Percentiles rank a stretch among this genome's conserved stretches.
Evolutionary conservation across 2,329 filamentous ascomycete genomes (phyloP).

Genomic region (Chaetomiaceae sp.): DNA sequence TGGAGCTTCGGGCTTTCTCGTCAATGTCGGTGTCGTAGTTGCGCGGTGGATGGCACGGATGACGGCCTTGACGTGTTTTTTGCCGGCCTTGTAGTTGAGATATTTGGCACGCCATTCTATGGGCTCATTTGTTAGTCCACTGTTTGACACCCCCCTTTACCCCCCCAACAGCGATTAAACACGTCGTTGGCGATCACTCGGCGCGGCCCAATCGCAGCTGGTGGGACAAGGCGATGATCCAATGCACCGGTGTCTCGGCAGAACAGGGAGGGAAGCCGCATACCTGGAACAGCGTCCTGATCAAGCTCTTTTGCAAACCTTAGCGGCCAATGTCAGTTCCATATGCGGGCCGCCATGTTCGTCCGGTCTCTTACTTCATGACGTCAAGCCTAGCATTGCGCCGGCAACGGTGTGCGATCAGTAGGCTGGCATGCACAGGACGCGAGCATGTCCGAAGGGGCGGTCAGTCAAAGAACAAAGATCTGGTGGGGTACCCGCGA

Average conservation of each 20-base stretch:
- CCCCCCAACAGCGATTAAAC: background rate
- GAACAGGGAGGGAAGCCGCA: constrained; percentile 20
- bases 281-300: constrained; percentile 78
- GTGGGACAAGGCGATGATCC: constrained; percentile 9
- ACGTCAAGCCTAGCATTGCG: constrained; percentile 24
- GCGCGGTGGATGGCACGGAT: constrained; percentile 64
- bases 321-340: constrained; percentile 34
- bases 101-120: constrained; percentile 90
- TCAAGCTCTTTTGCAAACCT: constrained; percentile 77
- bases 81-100: constrained; percentile 90
- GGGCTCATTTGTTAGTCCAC: constrained; percentile 1
- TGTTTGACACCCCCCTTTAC: background rate
- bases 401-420: background rate
- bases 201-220: background rate
- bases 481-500: background rate
- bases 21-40: constrained; percentile 46
- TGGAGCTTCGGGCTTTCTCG: constrained; percentile 32
- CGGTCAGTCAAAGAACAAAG: too few relatives aligned
- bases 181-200: constrained; percentile 6
- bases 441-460: too few relatives aligned
- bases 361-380: constrained; percentile 27
- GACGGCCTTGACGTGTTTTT: constrained; percentile 88
- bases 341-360: background rate
- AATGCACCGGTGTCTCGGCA: constrained; percentile 11
- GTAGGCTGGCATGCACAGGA: background rate